Percentiles rank a stretch among this genome's conserved stretches.
Conservation (phyloP, 495 filamentous ascomycete genomes). For the Penicillium odoratum region DNA sequence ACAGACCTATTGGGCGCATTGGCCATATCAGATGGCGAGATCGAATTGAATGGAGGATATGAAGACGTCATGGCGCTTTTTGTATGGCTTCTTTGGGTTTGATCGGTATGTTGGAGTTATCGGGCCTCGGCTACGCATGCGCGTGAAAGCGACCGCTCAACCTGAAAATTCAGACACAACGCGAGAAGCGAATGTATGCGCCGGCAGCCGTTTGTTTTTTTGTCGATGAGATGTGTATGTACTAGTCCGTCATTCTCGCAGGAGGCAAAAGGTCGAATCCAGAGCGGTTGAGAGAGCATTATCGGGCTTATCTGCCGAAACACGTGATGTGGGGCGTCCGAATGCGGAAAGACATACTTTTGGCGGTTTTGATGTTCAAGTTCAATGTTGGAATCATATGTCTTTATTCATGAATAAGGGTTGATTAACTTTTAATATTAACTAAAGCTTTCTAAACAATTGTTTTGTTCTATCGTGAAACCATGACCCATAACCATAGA, state of each 20-base stretch:
- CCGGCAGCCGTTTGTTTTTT: not conserved
- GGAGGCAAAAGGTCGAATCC: slow-evolving; percentile 13
- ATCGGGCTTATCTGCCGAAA: slow-evolving; percentile 9
- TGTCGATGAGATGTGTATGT: not conserved
- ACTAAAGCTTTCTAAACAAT: not conserved
- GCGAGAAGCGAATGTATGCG: not conserved
- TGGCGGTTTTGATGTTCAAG: no score
- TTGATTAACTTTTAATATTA: not conserved
- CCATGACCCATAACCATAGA: not conserved
- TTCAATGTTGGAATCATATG: no score
- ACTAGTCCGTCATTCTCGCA: slow-evolving; percentile 12
- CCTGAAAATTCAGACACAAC: not conserved
- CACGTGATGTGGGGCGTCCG: slow-evolving; percentile 29
- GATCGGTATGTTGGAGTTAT: slow-evolving; percentile 3
- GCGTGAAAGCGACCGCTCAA: slow-evolving; percentile 14
- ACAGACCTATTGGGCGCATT: slow-evolving; percentile 29
- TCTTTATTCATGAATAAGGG: no score
- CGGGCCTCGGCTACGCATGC: slow-evolving; percentile 1
- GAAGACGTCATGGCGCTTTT: slow-evolving; percentile 38
- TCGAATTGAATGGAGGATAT: slow-evolving; percentile 36
- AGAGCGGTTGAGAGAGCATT: slow-evolving; percentile 13
- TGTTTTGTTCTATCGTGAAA: not conserved
- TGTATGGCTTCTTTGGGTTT: not conserved
- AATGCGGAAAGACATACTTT: slow-evolving; percentile 16
- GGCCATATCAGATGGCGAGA: slow-evolving; percentile 36